These are phyloP conservation scores for Sarocladiaceae sp. DNA, from an alignment of 2,329 filamentous ascomycete genomes.

Conservation along the genomic window DNA sequence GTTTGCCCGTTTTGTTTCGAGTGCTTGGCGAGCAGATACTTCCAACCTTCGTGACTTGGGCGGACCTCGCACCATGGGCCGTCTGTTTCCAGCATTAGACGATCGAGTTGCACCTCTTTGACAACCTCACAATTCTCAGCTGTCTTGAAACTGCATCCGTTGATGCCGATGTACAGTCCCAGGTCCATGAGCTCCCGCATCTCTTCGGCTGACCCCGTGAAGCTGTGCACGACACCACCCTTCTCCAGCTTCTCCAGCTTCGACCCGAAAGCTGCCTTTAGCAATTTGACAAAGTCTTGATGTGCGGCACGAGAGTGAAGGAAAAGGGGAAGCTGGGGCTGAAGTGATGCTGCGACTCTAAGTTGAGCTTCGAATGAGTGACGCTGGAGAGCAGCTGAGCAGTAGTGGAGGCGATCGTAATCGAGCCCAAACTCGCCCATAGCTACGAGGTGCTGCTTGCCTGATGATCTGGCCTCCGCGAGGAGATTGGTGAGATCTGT, in stretches of 20 bases:
- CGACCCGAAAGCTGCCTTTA: slow-evolving; percentile 52
- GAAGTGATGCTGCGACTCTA: slow-evolving; percentile 60
- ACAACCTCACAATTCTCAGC: slow-evolving; percentile 85
- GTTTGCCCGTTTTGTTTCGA: slow-evolving; percentile 17
- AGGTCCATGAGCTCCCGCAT: slow-evolving; percentile 73
- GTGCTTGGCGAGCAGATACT: slow-evolving; percentile 48
- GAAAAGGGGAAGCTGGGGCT: slow-evolving; percentile 79
- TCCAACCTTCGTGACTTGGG: slow-evolving; percentile 77
- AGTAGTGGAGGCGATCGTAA: slow-evolving; percentile 85
- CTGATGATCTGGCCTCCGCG: slow-evolving; percentile 43
- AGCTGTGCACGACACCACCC: slow-evolving; percentile 85
- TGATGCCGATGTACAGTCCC: slow-evolving; percentile 88
- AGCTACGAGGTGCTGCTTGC: slow-evolving; percentile 53
- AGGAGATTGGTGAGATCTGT: slow-evolving; percentile 59
- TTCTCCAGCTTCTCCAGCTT: slow-evolving; percentile 61
- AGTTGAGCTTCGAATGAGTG: slow-evolving; percentile 83
- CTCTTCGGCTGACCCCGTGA: slow-evolving; percentile 82
- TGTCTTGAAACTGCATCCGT: slow-evolving; percentile 95
- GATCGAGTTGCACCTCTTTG: slow-evolving; percentile 66
- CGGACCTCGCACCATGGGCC: slow-evolving; percentile 97
- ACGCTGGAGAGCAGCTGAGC: slow-evolving; percentile 70
- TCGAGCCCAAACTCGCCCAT: slow-evolving; percentile 96
- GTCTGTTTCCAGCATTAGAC: slow-evolving; percentile 92
- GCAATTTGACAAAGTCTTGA: slow-evolving; percentile 69
- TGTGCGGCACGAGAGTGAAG: slow-evolving; percentile 86